These are phyloP conservation scores for Pseudogymnoascus sp. DNA, from an alignment of 2,329 filamentous ascomycete genomes.

Conservation along the genomic window DNA sequence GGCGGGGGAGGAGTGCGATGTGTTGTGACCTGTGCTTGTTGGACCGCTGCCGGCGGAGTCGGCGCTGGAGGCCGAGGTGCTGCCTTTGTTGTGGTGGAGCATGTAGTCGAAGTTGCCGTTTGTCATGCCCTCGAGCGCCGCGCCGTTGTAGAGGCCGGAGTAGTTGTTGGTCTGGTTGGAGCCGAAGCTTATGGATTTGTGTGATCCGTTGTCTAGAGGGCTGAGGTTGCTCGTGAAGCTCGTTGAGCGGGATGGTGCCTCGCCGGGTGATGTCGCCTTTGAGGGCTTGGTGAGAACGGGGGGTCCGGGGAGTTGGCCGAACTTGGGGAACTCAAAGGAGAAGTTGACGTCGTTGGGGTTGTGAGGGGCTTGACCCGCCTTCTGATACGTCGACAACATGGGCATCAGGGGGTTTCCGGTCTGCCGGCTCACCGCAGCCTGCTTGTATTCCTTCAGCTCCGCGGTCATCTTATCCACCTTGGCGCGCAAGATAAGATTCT, in stretches of 20 bases:
- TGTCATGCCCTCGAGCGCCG: slow-evolving; percentile 39
- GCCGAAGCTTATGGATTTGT: slow-evolving; percentile 29
- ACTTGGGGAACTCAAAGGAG: slow-evolving; percentile 92
- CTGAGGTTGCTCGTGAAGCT: slow-evolving; percentile 20
- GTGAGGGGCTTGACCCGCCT: slow-evolving; percentile 27
- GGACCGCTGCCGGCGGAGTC: slow-evolving; percentile 23
- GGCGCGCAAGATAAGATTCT: slow-evolving; percentile 77
- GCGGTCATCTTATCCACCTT: slow-evolving; percentile 81
- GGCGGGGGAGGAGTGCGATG: slow-evolving; percentile 56
- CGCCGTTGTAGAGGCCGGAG: slow-evolving; percentile 43
- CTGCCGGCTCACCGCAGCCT: slow-evolving; percentile 51
- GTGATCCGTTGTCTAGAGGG: slow-evolving; percentile 32
- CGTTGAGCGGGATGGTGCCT: neutral
- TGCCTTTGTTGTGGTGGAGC: slow-evolving; percentile 35
- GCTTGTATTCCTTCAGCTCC: slow-evolving; percentile 85
- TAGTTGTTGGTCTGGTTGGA: slow-evolving; percentile 41
- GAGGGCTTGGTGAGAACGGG: slow-evolving; percentile 19
- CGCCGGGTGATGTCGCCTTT: slow-evolving; percentile 23
- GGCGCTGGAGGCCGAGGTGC: slow-evolving; percentile 38
- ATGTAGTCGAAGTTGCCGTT: slow-evolving; percentile 34
- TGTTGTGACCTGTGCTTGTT: slow-evolving; percentile 35
- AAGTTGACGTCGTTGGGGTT: slow-evolving; percentile 72
- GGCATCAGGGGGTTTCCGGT: slow-evolving; percentile 19
- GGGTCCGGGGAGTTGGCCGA: slow-evolving; percentile 62
- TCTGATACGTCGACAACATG: neutral